A percentile compares a stretch with the other conserved stretches of the same genome.
Conservation (phyloP, 208 protist genomes). For the Trichomonas vaginalis region DNA sequence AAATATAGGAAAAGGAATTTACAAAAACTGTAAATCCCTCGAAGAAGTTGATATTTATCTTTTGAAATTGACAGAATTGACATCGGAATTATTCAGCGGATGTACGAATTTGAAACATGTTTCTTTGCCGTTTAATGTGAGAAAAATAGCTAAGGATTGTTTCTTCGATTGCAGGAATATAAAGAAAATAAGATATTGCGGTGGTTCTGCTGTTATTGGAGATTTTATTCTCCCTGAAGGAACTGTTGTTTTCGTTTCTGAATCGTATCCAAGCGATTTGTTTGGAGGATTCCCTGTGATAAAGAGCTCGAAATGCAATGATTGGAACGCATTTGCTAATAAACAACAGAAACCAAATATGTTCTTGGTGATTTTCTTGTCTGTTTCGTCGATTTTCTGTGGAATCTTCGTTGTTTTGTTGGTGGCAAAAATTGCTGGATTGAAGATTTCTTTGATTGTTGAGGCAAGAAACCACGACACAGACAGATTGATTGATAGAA, state of each 20-base stretch:
- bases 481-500: neutral
- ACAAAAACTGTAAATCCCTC: neutral
- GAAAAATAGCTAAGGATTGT: neutral
- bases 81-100: neutral
- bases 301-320: neutral
- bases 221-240: neutral
- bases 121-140: neutral
- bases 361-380: neutral
- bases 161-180: neutral
- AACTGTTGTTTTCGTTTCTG: neutral
- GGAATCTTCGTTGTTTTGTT: neutral
- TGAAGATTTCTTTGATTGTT: neutral
- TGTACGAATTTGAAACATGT: neutral
- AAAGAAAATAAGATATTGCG: neutral
- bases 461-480: neutral
- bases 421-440: neutral
- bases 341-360: neutral
- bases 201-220: neutral
- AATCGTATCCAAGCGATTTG: neutral
- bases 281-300: neutral
- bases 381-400: neutral
- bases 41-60: neutral
- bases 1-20: neutral
- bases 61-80: neutral
- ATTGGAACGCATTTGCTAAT: neutral